Conservation (phyloP, 1,284 basidiomycete species). For the Malassezia obtusa region DNA sequence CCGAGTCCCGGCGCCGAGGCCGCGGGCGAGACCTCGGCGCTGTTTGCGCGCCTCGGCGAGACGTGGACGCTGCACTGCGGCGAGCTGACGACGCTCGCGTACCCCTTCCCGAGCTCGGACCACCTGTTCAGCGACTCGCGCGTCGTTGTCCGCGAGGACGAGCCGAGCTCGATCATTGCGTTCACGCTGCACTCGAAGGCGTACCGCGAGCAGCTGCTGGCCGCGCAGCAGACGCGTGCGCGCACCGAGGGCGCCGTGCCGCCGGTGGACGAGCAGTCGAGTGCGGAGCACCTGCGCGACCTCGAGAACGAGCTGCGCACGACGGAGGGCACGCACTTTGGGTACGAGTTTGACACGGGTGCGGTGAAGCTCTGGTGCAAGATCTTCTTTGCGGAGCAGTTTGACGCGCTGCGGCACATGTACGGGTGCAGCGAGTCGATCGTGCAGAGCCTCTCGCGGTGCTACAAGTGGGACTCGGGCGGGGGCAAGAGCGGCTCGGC, state of each 20-base stretch:
- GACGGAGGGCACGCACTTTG: conserved; percentile 40
- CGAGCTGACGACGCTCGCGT: conserved; percentile 54
- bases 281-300: conserved; percentile 50
- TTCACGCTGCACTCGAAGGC: conserved; percentile 81
- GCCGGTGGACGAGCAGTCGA: conserved; percentile 13
- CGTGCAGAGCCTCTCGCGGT: conserved; percentile 82
- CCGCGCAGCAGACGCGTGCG: conserved; percentile 23
- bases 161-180: conserved; percentile 95
- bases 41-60: conserved; percentile 75
- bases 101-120: conserved; percentile 51
- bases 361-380: conserved; percentile 84
- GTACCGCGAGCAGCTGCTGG: conserved; percentile 53
- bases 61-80: conserved; percentile 53
- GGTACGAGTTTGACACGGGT: conserved; percentile 52
- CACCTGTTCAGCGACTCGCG: conserved; percentile 82
- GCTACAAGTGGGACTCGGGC: conserved; percentile 88
- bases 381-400: conserved; percentile 91
- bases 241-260: conserved; percentile 2
- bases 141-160: conserved; percentile 80
- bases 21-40: not conserved
- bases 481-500: conserved; percentile 95
- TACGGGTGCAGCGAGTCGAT: conserved; percentile 90
- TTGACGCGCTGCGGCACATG: conserved; percentile 79
- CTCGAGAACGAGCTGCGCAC: conserved; percentile 55
- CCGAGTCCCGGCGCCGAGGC: no score